Base-by-base conservation (phyloP, 1,284 basidiomycete species). In the Leccinum subspadiceum region DNA sequence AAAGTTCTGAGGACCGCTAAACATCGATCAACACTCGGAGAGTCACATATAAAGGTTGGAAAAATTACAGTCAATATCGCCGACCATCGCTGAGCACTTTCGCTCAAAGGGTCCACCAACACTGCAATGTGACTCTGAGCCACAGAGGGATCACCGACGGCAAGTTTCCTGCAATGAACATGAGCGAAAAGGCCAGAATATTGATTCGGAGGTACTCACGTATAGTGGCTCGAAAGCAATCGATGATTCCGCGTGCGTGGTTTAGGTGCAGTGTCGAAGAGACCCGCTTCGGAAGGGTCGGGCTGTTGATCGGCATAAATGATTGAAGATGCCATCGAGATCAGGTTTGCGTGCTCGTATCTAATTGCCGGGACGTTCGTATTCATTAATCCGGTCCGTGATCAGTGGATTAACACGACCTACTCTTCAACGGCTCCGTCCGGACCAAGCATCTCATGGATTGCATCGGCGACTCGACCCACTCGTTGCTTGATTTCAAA, bases 81-180 rank as follows among this genome's bases (percentile, higher is more conserved):
- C 0, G 92, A 84, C 89, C 93, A 96, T 64, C 86, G 86, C 71
- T 98, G 95, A 5, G 92, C 92, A 5, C 80, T 75, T 71, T 94
- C 91, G 49, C 90, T 93, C 26, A 98, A 72, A 1, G 96, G 96
- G 69, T 98, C 92, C 7, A 98, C 64, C 4, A 98, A 71, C 7
- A 91, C 81, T 1, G 84, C 89, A 44, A 98, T 77, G 41, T 91
- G 87, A 63, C 89, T 84, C 17, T 90, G 68, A 0, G 95, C 89
- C 0, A 80, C 84, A 0, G 78, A 70, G 6, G 84, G 81, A 64
- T 93, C 79, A 4, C 94, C 94, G 48, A 87, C 75, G 26, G 83
- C 75, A 69, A 95, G 89, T 4, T 84, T 81, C 13, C 90, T 93
- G 64, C 49, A 56, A 39, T 1, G 10, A 2, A 51, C 5, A 48